Conservation (phyloP, 768 basidiomycete species). For the Scleroderma bovista region DNA sequence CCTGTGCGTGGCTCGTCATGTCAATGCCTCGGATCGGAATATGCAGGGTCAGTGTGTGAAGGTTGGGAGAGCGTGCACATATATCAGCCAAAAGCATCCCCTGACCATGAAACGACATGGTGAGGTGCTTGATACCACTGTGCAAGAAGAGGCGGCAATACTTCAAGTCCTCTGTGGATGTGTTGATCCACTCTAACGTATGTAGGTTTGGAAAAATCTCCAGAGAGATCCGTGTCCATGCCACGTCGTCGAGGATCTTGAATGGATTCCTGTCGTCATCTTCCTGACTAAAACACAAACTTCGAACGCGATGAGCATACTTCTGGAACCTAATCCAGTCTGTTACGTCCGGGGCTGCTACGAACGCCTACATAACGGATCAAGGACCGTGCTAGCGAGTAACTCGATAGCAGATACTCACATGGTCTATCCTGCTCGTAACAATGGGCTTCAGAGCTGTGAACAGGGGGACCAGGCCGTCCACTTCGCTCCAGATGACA, state of each 20-base stretch:
- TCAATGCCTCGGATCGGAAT: slow-evolving; percentile 31
- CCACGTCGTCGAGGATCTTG: slow-evolving; percentile 50
- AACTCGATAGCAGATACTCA: too few relatives aligned
- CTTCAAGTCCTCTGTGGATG: slow-evolving; percentile 11
- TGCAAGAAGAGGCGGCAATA: slow-evolving; percentile 55
- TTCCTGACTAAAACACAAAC: too few relatives aligned
- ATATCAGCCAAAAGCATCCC: slow-evolving; percentile 33
- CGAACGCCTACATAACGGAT: slow-evolving; percentile 33
- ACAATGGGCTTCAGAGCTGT: slow-evolving; percentile 42
- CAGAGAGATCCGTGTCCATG: slow-evolving; percentile 47
- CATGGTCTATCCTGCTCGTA: too few relatives aligned
- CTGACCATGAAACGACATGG: slow-evolving; percentile 17
- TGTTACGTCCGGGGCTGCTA: slow-evolving; percentile 34
- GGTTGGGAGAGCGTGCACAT: slow-evolving; percentile 44
- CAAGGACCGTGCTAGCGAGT: background rate
- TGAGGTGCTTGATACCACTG: slow-evolving; percentile 38
- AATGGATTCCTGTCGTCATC: too few relatives aligned
- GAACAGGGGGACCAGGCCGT: slow-evolving; percentile 42
- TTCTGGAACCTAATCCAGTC: slow-evolving; percentile 55
- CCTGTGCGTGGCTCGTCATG: slow-evolving; percentile 37
- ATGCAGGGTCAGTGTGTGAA: slow-evolving; percentile 44
- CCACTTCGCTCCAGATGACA: slow-evolving; percentile 50
- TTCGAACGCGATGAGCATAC: slow-evolving; percentile 48
- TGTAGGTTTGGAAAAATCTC: slow-evolving; percentile 52
- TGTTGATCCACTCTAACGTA: slow-evolving; percentile 45